A percentile compares a stretch with the other conserved stretches of the same genome.
phyloP scores from a whole-genome alignment of 2,329 filamentous ascomycete species.

The Trichoderma atrobrunneum region DNA sequence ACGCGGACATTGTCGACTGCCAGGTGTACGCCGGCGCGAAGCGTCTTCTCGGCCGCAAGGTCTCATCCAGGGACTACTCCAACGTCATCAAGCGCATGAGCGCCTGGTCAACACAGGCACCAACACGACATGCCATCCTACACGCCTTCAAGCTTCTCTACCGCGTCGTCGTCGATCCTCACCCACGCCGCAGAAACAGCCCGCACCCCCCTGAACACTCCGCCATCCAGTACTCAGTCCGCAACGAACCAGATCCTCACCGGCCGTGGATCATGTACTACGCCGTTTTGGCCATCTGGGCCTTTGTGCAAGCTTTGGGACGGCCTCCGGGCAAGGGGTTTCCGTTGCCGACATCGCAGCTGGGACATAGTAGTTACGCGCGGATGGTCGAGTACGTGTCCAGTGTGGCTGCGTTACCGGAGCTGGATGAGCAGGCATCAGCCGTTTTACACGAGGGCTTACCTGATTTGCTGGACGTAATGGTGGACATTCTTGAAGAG shows the following conservation, averaged over 20 bases:
- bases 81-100: conserved; percentile 74
- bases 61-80: conserved; percentile 71
- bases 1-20: conserved; percentile 84
- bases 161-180: conserved; percentile 64
- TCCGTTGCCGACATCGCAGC: conserved; percentile 48
- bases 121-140: conserved; percentile 77
- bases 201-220: conserved; percentile 33
- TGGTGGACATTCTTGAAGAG: conserved; percentile 43
- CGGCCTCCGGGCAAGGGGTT: conserved; percentile 47
- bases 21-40: conserved; percentile 83
- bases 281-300: conserved; percentile 81
- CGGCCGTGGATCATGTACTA: conserved; percentile 91
- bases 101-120: conserved; percentile 70
- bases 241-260: conserved; percentile 77
- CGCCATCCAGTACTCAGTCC: conserved; percentile 62
- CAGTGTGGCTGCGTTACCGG: conserved; percentile 65
- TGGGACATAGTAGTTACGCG: conserved; percentile 32
- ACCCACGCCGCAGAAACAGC: conserved; percentile 28
- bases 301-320: conserved; percentile 77
- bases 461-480: conserved; percentile 44
- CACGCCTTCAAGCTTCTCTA: conserved; percentile 80
- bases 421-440: conserved; percentile 66
- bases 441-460: conserved; percentile 60
- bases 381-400: conserved; percentile 47
- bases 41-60: conserved; percentile 72